phyloP scores from a whole-genome alignment of 106 monocot species.

The Cymbidium sinense region DNA sequence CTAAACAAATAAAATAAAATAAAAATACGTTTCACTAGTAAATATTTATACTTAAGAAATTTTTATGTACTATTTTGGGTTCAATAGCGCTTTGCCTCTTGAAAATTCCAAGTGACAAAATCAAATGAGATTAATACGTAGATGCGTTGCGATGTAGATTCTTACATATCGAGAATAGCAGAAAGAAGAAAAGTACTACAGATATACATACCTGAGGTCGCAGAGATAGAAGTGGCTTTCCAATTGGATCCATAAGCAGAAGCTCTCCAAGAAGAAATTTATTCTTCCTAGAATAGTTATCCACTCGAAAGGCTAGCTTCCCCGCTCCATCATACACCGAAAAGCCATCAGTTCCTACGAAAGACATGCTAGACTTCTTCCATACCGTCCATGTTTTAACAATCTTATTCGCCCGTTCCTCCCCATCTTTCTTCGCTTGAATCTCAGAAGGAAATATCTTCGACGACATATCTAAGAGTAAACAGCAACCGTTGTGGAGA shows the following conservation, averaged over 20 bases:
- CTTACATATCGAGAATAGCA: no score
- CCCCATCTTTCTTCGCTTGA: not conserved
- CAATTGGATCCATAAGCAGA: constrained; percentile 67
- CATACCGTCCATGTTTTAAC: constrained; percentile 59
- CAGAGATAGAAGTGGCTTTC: constrained; percentile 40
- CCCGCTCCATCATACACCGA: constrained; percentile 54
- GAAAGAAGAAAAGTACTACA: no score
- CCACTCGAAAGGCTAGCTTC: constrained; percentile 62
- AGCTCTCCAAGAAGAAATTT: constrained; percentile 45
- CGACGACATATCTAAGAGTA: not conserved
- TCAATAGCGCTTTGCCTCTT: no score
- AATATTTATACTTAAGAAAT: no score
- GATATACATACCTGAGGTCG: constrained; percentile 46
- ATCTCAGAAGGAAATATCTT: constrained; percentile 5
- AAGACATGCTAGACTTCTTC: constrained; percentile 92
- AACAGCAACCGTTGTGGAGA: no score
- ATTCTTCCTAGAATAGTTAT: constrained; percentile 78
- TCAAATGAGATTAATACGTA: no score
- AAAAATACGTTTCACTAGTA: no score
- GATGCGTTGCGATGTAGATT: no score
- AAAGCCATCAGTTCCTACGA: constrained; percentile 86
- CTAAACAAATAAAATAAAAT: no score
- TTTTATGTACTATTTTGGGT: no score
- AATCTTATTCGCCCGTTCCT: not conserved
- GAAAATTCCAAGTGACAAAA: no score